Evolutionary conservation across 73 alveolate species (phyloP), one percentile per base, ranked within the genome.

Genomic region (Blepharisma stoltei): DNA sequence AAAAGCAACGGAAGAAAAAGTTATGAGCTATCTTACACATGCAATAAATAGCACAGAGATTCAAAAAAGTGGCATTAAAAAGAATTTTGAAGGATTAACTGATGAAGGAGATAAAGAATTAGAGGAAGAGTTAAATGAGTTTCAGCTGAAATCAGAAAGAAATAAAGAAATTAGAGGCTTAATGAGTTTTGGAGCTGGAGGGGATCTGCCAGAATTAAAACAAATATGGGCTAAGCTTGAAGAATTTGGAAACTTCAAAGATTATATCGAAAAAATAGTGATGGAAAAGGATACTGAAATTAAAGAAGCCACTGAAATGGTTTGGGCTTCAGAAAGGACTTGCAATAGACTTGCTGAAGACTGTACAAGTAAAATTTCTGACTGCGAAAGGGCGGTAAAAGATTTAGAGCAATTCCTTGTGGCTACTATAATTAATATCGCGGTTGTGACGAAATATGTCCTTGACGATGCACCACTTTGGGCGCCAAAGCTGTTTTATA

Each of bases 391-490:
- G 3, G n/a, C 65, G 1, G 25, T 69, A 1, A 46, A 69, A 69
- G 67, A 69, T 21, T 25, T 44, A 38, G 79, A 69, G 23, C 55
- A 69, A 43, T 44, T 44, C 4, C 27, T 69, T 9, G 79, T 69
- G 60, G 65, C 65, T 4, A 46, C 45, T 43, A 14, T 8, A 49
- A 49, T 8, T 49, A 8, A 8, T 8, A 14, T 8, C 8, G 14
- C 8, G 60, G 14, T 8, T 14, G 14, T 49, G 18, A 8, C 8
- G 14, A 49, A 49, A 49, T n/a, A n/a, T n/a, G n/a, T n/a, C n/a
- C n/a, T n/a, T n/a, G n/a, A n/a, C n/a, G n/a, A n/a, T n/a, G n/a
- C n/a, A n/a, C n/a, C n/a, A n/a, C n/a, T n/a, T n/a, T n/a, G n/a
- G n/a, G n/a, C n/a, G n/a, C n/a, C n/a, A 8, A 49, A 8, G 14